Conservation (phyloP, 1,284 basidiomycete species). For the Boletellus sp. region DNA sequence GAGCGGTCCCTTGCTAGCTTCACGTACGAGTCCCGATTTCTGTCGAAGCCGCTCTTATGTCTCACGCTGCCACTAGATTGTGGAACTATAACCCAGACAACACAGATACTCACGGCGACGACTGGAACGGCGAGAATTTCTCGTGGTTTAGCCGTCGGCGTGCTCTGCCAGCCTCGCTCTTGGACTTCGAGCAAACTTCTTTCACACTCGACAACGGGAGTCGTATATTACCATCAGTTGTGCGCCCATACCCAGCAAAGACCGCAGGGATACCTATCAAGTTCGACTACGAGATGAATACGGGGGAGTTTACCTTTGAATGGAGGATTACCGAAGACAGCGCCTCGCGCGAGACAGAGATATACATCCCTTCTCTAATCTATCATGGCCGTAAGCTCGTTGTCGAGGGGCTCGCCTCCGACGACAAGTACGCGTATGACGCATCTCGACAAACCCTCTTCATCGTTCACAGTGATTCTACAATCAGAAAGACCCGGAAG, state of each 20-base stretch:
- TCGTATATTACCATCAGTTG: conserved; percentile 73
- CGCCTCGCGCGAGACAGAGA: conserved; percentile 65
- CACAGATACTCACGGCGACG: conserved; percentile 75
- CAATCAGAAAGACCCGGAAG: conserved; percentile 43
- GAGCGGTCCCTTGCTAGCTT: conserved; percentile 74
- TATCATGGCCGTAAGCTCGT: conserved; percentile 55
- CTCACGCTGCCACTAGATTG: conserved; percentile 46
- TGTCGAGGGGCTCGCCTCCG: conserved; percentile 49
- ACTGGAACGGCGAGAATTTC: conserved; percentile 97
- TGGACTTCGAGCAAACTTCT: conserved; percentile 54
- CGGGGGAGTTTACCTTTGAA: conserved; percentile 57
- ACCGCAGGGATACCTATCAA: conserved; percentile 66
- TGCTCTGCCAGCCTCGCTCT: conserved; percentile 47
- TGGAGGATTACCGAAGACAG: conserved; percentile 47
- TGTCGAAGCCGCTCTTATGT: not conserved
- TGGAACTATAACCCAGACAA: conserved; percentile 97
- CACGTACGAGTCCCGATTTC: conserved; percentile 55
- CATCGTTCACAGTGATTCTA: conserved; percentile 46
- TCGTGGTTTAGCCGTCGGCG: conserved; percentile 81
- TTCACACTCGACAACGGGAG: conserved; percentile 76
- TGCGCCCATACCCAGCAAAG: conserved; percentile 78
- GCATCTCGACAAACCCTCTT: conserved; percentile 64
- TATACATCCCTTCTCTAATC: conserved; percentile 70
- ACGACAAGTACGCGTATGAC: conserved; percentile 54
- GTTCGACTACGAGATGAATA: conserved; percentile 72